Evolutionary conservation across 83 land plant species (phyloP).

Genomic region (Thuja plicata): DNA sequence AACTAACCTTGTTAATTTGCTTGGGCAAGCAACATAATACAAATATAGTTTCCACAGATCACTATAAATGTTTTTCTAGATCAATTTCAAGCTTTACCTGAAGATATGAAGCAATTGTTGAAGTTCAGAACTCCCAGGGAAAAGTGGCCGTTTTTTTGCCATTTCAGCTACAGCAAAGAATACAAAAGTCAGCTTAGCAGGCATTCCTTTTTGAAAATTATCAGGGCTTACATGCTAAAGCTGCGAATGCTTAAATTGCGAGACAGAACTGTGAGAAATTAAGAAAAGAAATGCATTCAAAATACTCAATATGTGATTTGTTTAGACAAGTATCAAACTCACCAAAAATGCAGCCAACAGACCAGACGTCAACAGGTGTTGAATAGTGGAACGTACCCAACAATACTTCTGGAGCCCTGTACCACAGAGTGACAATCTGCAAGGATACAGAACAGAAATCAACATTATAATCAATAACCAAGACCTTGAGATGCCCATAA

Average conservation of each 20-base stretch:
- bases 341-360: constrained; percentile 98
- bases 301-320: background rate
- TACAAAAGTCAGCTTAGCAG: constrained; percentile 3
- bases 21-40: background rate
- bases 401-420: constrained; percentile 94
- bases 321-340: constrained; percentile 11
- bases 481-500: background rate
- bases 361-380: constrained; percentile 95
- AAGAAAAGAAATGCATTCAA: background rate
- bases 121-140: constrained; percentile 94
- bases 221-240: background rate
- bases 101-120: constrained; percentile 96
- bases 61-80: background rate
- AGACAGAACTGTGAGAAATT: background rate
- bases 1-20: background rate
- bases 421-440: constrained; percentile 96
- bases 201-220: background rate
- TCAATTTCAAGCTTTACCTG: constrained; percentile 40
- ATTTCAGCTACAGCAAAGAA: constrained; percentile 68
- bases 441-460: background rate
- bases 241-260: too few relatives aligned
- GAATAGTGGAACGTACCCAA: constrained; percentile 95
- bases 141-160: constrained; percentile 80
- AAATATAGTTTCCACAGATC: background rate
- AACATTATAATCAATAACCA: background rate